A percentile compares a stretch with the other conserved stretches of the same genome.
Evolutionary conservation across 1,139 yeast genomes (phyloP).

Genomic region (Debaryomyces fabryi): DNA sequence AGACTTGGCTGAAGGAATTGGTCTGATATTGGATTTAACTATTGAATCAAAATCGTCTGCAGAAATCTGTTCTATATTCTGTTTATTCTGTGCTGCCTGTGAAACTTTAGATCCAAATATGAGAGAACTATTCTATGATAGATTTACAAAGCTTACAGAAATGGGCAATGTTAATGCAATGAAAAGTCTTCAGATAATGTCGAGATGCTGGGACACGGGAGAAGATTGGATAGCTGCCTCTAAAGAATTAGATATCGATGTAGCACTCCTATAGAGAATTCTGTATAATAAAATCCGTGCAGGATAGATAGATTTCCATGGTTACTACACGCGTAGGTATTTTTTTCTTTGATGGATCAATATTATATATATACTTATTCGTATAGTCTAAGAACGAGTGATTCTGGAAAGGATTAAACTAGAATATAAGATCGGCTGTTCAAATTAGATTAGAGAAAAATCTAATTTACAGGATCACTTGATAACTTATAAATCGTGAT

Average conservation of each 20-base stretch:
- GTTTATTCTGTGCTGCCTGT: slow-evolving; percentile 62
- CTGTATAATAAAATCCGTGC: background rate
- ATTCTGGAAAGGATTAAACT: background rate
- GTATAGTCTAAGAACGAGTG: background rate
- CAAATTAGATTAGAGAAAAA: background rate
- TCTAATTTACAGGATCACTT: background rate
- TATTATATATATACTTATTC: background rate
- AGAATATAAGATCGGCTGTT: background rate
- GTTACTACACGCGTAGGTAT: slow-evolving; percentile 7
- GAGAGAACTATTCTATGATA: slow-evolving; percentile 37
- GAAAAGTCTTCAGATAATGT: slow-evolving; percentile 52
- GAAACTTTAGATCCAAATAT: slow-evolving; percentile 45
- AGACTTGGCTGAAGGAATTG: slow-evolving; percentile 48
- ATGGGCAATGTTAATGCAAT: slow-evolving; percentile 55
- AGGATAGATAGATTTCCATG: slow-evolving; percentile 1
- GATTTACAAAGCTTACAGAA: slow-evolving; percentile 40
- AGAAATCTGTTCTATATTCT: slow-evolving; percentile 57
- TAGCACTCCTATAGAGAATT: slow-evolving; percentile 42
- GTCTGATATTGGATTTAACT: slow-evolving; percentile 31
- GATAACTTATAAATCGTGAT: background rate
- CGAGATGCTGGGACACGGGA: slow-evolving; percentile 58
- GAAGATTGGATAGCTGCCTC: slow-evolving; percentile 61
- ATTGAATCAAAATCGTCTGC: slow-evolving; percentile 53
- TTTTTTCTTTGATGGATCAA: slow-evolving; percentile 3
- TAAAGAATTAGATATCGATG: slow-evolving; percentile 44